phyloP scores from a whole-genome alignment of 2,329 filamentous ascomycete genomes.

The Microdochium paspali region DNA sequence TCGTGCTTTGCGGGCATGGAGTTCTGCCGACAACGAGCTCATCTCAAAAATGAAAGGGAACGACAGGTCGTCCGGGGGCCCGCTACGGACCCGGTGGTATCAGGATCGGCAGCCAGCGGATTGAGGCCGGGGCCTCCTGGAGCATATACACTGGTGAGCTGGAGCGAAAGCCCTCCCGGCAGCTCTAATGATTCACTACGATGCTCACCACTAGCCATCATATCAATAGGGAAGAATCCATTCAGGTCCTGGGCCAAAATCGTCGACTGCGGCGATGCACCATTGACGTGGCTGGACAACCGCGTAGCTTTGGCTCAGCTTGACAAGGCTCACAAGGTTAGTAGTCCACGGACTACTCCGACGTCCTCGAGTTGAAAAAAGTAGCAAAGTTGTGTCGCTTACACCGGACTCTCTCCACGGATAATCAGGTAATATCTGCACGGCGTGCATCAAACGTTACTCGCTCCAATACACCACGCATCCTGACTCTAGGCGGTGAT shows the following conservation, averaged over 20 bases:
- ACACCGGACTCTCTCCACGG: neutral
- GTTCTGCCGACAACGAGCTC: neutral
- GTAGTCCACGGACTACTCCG: neutral
- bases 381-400: neutral
- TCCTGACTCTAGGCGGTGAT: constrained; percentile 56
- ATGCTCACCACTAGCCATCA: constrained; percentile 8
- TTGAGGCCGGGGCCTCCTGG: constrained; percentile 17
- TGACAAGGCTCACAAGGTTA: constrained; percentile 52
- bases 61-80: constrained; percentile 23
- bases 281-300: constrained; percentile 70
- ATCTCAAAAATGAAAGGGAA: constrained; percentile 8
- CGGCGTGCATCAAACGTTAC: constrained; percentile 29
- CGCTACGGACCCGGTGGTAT: constrained; percentile 24
- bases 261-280: constrained; percentile 73
- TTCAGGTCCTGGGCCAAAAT: constrained; percentile 65
- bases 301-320: constrained; percentile 64
- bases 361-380: neutral
- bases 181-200: neutral
- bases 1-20: neutral
- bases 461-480: constrained; percentile 33
- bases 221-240: constrained; percentile 41
- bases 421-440: constrained; percentile 18
- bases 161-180: neutral
- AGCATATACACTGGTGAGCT: constrained; percentile 36
- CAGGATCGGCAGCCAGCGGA: constrained; percentile 19